A percentile compares a stretch with the other conserved stretches of the same genome.
Conservation (phyloP, 305 asterid genomes). For the Ilex paraguariensis region DNA sequence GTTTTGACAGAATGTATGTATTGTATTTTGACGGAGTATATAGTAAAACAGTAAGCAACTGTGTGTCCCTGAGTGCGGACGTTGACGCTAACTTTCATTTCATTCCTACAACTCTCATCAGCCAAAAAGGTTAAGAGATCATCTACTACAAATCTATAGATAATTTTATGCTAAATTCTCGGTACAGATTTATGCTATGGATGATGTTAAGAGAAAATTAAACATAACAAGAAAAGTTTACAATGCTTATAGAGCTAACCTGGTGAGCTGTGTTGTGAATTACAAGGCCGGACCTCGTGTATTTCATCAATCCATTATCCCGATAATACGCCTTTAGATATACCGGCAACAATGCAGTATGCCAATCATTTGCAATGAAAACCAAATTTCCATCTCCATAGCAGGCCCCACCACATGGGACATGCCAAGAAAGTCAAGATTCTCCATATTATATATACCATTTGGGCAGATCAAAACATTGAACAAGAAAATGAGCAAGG, state of each 20-base stretch:
- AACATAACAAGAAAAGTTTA: not conserved
- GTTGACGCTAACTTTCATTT: too few relatives aligned
- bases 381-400: constrained; percentile 96
- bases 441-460: not conserved
- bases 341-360: constrained; percentile 90
- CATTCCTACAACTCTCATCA: too few relatives aligned
- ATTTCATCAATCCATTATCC: constrained; percentile 82
- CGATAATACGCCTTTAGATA: constrained; percentile 93
- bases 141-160: too few relatives aligned
- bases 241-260: constrained; percentile 37
- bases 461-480: not conserved
- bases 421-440: constrained; percentile 56
- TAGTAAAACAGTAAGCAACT: too few relatives aligned
- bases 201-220: too few relatives aligned
- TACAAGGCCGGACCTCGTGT: constrained; percentile 80
- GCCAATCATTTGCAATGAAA: constrained; percentile 98
- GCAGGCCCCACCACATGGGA: constrained; percentile 97
- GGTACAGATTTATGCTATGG: too few relatives aligned
- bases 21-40: too few relatives aligned
- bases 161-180: too few relatives aligned
- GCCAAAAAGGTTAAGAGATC: too few relatives aligned
- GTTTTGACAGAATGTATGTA: too few relatives aligned
- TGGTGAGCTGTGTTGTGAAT: constrained; percentile 98
- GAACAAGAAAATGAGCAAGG: too few relatives aligned
- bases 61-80: too few relatives aligned